Evolutionary conservation across 345 rosid genomes (phyloP).

Genomic region (Heritiera littoralis): DNA sequence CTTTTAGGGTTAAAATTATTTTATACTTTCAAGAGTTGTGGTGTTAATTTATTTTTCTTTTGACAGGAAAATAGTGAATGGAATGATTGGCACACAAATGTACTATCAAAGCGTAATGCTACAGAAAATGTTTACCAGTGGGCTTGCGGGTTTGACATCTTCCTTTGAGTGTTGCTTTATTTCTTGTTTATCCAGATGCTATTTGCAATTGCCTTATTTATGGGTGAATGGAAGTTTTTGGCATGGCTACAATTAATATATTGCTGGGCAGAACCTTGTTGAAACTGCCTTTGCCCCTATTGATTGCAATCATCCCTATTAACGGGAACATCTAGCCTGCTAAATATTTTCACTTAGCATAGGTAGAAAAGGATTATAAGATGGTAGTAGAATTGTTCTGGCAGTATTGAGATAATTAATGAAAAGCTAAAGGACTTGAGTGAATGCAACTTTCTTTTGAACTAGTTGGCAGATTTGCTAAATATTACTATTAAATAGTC

Average conservation of each 20-base stretch:
- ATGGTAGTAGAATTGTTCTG: background rate
- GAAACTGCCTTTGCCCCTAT: background rate
- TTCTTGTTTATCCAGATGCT: background rate
- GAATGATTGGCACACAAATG: constrained; percentile 73
- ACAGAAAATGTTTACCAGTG: constrained; percentile 83
- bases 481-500: background rate
- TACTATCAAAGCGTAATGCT: constrained; percentile 69
- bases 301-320: background rate
- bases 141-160: constrained; percentile 77
- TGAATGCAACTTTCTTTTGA: background rate
- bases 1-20: background rate
- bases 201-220: background rate
- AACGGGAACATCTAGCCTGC: background rate
- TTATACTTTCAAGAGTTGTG: background rate
- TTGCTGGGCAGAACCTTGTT: background rate
- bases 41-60: constrained; percentile 19
- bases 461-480: background rate
- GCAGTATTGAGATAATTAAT: background rate
- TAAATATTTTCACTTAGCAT: background rate
- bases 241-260: background rate
- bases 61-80: constrained; percentile 66
- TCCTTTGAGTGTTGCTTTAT: background rate
- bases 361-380: background rate
- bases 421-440: background rate
- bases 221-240: background rate